Percentiles rank a stretch among this genome's conserved stretches.
These are phyloP conservation scores for Davidsoniella eucalypti DNA, from an alignment of 2,329 filamentous ascomycete genomes.

Conservation along the genomic window DNA sequence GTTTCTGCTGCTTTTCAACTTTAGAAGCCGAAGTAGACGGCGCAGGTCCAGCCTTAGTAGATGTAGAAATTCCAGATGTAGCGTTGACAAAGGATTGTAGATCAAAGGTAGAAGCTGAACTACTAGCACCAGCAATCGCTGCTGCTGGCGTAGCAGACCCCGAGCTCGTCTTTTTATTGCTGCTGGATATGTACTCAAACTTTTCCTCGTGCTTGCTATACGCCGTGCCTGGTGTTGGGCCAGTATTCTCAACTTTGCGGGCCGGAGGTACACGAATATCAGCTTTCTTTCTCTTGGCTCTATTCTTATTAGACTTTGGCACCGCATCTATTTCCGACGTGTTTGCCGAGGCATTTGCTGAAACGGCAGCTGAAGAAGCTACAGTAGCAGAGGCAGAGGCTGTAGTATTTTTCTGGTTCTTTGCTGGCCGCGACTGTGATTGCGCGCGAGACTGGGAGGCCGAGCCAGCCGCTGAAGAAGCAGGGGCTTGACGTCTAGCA, in stretches of 20 bases:
- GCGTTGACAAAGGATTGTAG: slow-evolving; percentile 2
- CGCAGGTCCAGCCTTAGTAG: slow-evolving; percentile 12
- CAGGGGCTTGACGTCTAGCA: slow-evolving; percentile 36
- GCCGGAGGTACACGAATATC: slow-evolving; percentile 47
- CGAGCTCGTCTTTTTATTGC: slow-evolving; percentile 7
- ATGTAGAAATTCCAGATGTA: slow-evolving; percentile 1
- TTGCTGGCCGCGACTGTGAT: slow-evolving; percentile 12
- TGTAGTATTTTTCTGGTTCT: not conserved
- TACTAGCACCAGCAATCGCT: not conserved
- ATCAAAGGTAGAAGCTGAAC: not conserved
- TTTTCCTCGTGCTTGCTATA: slow-evolving; percentile 60
- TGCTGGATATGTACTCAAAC: slow-evolving; percentile 53
- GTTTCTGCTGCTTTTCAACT: slow-evolving; percentile 33
- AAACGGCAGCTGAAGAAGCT: not conserved
- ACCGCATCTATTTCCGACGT: slow-evolving; percentile 22
- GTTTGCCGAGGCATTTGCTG: slow-evolving; percentile 14
- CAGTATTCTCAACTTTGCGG: slow-evolving; percentile 46
- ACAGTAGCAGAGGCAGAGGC: not conserved
- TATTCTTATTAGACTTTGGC: slow-evolving; percentile 30
- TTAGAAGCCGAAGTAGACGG: slow-evolving; percentile 22
- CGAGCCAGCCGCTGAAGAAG: slow-evolving; percentile 13
- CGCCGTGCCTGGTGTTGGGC: slow-evolving; percentile 44
- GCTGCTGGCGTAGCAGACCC: not conserved
- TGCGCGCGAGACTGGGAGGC: slow-evolving; percentile 12
- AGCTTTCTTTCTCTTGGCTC: slow-evolving; percentile 41